Evolutionary conservation across 116 monocot genomes (phyloP), one percentile per base, ranked within the genome.

Genomic region (Posidonia oceanica): DNA sequence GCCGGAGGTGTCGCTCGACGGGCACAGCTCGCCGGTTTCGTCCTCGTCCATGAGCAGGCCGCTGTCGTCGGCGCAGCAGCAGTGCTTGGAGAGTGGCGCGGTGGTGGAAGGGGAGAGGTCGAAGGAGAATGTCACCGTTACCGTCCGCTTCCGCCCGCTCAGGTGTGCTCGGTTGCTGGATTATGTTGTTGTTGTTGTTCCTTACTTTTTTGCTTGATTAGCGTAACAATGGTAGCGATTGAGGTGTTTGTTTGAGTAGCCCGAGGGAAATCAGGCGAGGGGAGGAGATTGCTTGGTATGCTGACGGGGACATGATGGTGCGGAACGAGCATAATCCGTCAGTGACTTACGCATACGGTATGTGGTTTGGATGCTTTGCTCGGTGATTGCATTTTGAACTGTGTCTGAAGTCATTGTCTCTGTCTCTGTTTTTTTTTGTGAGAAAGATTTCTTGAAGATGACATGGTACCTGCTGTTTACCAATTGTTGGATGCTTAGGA

Each of bases 231-330:
- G 81, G 8, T 14, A 66, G 61, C 14, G 64, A 53, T 70, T 66
- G 22, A 16, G 22, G 40, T 79, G 40, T 69, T 62, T 44, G 70
- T 38, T 61, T 20, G 69, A 73, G 76, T 69, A 96, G 96, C 65
- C 87, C 77, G 44, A 83, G 91, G 64, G 96, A 96, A 81, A 88
- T 91, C 64, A 86, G 89, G 61, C 88, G 78, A 52, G 96, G 91
- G 37, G 96, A 96, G 76, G 86, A 89, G 83, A 91, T 96, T 17
- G 88, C 96, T 20, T 96, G 96, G 96, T 91, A 91, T 58, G 88
- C 96, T 12, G 96, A 91, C 54, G 96, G 91, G 55, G 91, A 96
- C 52, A 89, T 86, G n/a, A 76, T 86, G 1, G 88, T 87, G 64
- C 42, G 96, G 57, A 96, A 78, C 69, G 91, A 96, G 80, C 74